These are phyloP conservation scores for Mycena chlorophos DNA, from an alignment of 768 basidiomycete genomes.

Conservation along the genomic window DNA sequence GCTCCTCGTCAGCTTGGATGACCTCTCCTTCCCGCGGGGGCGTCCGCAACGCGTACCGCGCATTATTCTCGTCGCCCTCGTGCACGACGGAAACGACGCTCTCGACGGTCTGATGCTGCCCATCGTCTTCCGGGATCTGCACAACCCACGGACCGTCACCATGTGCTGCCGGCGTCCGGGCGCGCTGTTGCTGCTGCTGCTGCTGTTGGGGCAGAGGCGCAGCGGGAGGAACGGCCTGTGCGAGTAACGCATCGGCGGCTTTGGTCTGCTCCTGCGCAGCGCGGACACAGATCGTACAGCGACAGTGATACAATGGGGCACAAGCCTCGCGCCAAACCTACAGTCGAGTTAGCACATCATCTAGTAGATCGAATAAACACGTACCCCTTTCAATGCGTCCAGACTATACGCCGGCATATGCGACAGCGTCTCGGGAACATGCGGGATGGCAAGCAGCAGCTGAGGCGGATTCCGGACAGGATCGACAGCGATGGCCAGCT, in stretches of 20 bases:
- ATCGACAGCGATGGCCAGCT: slow-evolving; percentile 48
- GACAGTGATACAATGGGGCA: slow-evolving; percentile 68
- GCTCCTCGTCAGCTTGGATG: slow-evolving; percentile 28
- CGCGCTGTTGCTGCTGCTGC: slow-evolving; percentile 1
- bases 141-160: slow-evolving; percentile 7
- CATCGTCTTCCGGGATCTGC: slow-evolving; percentile 16
- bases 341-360: slow-evolving; percentile 6
- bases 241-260: slow-evolving; percentile 39
- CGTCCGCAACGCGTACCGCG: background rate
- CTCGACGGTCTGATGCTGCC: slow-evolving; percentile 7
- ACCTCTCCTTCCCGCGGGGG: slow-evolving; percentile 1
- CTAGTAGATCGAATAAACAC: slow-evolving; percentile 27
- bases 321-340: slow-evolving; percentile 79
- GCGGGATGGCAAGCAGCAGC: slow-evolving; percentile 66
- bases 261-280: slow-evolving; percentile 53
- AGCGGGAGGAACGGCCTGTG: slow-evolving; percentile 26
- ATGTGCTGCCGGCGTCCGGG: no score
- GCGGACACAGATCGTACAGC: slow-evolving; percentile 73
- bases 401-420: slow-evolving; percentile 59
- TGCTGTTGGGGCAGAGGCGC: slow-evolving; percentile 17
- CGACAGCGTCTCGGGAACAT: slow-evolving; percentile 57
- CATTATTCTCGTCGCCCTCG: background rate
- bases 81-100: slow-evolving; percentile 15
- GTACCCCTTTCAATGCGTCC: slow-evolving; percentile 57
- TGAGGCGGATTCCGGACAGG: slow-evolving; percentile 63